Conservation (phyloP, 2,329 filamentous ascomycete species). For the Xylariaceae sp. region DNA sequence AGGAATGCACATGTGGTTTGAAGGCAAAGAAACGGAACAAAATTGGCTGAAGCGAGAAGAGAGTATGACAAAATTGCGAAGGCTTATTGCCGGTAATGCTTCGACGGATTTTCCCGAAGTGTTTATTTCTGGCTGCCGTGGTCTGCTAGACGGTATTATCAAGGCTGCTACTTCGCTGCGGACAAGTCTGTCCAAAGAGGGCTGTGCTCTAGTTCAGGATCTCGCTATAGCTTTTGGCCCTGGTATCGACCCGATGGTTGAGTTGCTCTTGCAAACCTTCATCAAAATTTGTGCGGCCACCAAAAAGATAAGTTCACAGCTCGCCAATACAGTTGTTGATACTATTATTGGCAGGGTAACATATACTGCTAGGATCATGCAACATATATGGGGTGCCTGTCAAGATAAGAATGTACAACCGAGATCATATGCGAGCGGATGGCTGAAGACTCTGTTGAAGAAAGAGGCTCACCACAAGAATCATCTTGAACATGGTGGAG, state of each 20-base stretch:
- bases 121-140: slow-evolving; percentile 74
- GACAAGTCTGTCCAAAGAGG: slow-evolving; percentile 89
- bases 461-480: slow-evolving; percentile 80
- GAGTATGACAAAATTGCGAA: slow-evolving; percentile 75
- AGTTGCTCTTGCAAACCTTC: slow-evolving; percentile 85
- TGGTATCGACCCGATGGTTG: slow-evolving; percentile 84
- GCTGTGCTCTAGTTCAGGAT: slow-evolving; percentile 83
- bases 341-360: slow-evolving; percentile 79
- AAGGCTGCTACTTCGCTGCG: slow-evolving; percentile 83
- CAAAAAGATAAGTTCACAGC: slow-evolving; percentile 90
- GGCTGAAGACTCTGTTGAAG: slow-evolving; percentile 82
- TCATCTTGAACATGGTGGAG: slow-evolving; percentile 83
- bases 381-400: slow-evolving; percentile 81
- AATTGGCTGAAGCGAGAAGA: slow-evolving; percentile 92
- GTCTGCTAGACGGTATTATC: slow-evolving; percentile 83
- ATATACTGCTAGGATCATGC: slow-evolving; percentile 80
- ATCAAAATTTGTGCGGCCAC: slow-evolving; percentile 89
- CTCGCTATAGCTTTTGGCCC: slow-evolving; percentile 77
- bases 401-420: slow-evolving; percentile 95
- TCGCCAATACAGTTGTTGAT: slow-evolving; percentile 81
- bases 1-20: slow-evolving; percentile 81
- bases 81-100: slow-evolving; percentile 83
- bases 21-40: slow-evolving; percentile 86
- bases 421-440: slow-evolving; percentile 76
- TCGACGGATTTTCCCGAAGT: slow-evolving; percentile 74